Conservation (phyloP, 345 rosid genomes). For the Tarenaya hassleriana region DNA sequence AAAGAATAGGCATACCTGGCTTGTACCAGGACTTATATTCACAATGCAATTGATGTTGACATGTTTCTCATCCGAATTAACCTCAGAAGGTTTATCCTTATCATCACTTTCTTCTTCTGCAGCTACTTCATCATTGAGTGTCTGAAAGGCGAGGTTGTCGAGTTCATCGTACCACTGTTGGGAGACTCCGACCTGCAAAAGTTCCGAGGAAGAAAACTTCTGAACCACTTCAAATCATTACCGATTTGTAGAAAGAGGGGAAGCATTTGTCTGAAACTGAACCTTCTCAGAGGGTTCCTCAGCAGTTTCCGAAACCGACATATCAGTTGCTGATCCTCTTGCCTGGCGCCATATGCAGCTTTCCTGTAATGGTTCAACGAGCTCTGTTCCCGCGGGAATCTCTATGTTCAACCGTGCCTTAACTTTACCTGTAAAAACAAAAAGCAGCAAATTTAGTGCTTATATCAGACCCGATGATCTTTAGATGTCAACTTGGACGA, state of each 20-base stretch:
- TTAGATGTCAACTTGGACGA: neutral
- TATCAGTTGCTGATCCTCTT: slow-evolving; percentile 65
- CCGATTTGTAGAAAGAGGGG: neutral
- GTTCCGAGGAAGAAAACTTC: slow-evolving; percentile 15
- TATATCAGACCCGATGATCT: slow-evolving; percentile 5
- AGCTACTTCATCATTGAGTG: slow-evolving; percentile 35
- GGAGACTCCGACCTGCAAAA: slow-evolving; percentile 68
- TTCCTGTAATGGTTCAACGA: slow-evolving; percentile 76
- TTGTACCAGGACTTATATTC: slow-evolving; percentile 74
- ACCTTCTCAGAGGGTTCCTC: slow-evolving; percentile 59
- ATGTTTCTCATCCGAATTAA: slow-evolving; percentile 37
- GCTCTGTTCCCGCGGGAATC: slow-evolving; percentile 57
- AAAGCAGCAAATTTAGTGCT: neutral
- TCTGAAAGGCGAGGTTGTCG: slow-evolving; percentile 67
- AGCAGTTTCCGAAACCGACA: slow-evolving; percentile 32
- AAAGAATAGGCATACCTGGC: slow-evolving; percentile 57
- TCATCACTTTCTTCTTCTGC: slow-evolving; percentile 37
- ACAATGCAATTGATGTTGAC: slow-evolving; percentile 52
- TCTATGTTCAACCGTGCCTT: slow-evolving; percentile 54
- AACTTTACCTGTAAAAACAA: slow-evolving; percentile 49
- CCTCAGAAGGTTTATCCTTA: slow-evolving; percentile 22
- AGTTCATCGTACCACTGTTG: slow-evolving; percentile 92
- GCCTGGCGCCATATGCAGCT: slow-evolving; percentile 77
- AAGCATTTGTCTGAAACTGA: slow-evolving; percentile 42
- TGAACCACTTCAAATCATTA: slow-evolving; percentile 6